phyloP scores from a whole-genome alignment of 768 basidiomycete species.

The Crepidotus variabilis region DNA sequence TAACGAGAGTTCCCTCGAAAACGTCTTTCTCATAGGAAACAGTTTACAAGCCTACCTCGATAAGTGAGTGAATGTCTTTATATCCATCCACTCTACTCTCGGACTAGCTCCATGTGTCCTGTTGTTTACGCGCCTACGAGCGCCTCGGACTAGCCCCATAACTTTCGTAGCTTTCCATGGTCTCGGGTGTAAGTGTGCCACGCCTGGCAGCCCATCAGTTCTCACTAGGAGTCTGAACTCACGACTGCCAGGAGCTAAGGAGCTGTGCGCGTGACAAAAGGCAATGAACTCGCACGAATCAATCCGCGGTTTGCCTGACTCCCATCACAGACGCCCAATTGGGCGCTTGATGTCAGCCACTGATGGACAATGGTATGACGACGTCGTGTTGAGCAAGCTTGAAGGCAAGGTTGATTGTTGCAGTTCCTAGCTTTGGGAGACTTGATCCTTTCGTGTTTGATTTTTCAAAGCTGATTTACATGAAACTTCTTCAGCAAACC shows the following conservation, averaged over 20 bases:
- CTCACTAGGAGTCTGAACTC: too few relatives aligned
- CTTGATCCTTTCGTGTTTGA: too few relatives aligned
- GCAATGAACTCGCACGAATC: neutral
- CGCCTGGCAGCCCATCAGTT: too few relatives aligned
- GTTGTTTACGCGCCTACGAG: neutral
- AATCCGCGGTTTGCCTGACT: neutral
- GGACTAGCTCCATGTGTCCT: slow-evolving; percentile 1
- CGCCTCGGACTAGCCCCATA: neutral
- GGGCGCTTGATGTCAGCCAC: neutral
- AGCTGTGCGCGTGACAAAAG: neutral
- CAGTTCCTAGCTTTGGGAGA: too few relatives aligned
- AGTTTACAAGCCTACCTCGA: slow-evolving; percentile 62
- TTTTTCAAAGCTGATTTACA: slow-evolving; percentile 3
- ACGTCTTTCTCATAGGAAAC: slow-evolving; percentile 62
- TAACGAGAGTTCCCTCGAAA: slow-evolving; percentile 32
- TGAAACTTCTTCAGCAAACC: slow-evolving; percentile 42
- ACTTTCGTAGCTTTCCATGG: too few relatives aligned
- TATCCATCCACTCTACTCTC: slow-evolving; percentile 15
- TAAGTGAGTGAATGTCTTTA: slow-evolving; percentile 37
- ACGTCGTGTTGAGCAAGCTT: too few relatives aligned
- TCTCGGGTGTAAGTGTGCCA: too few relatives aligned
- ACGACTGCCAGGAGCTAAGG: neutral
- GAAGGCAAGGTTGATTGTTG: too few relatives aligned
- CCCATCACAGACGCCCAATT: neutral
- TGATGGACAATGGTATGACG: neutral